A percentile compares a stretch with the other conserved stretches of the same genome.
These are phyloP conservation scores for Blastomyces percursus DNA, from an alignment of 2,329 filamentous ascomycete species.

Conservation along the genomic window DNA sequence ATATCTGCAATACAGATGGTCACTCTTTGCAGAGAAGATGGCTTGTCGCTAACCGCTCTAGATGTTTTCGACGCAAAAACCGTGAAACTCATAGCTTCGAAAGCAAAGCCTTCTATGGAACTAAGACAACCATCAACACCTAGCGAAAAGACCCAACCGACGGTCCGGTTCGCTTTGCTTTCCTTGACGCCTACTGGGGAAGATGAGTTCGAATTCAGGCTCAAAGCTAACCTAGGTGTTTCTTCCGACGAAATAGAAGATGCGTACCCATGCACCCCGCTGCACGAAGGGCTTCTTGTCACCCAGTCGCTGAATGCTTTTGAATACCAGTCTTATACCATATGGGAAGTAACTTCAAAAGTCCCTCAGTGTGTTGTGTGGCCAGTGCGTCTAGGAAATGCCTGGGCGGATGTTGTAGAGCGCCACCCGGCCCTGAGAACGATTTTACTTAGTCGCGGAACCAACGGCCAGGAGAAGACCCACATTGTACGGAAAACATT, in stretches of 20 bases:
- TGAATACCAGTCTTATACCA: conserved; percentile 7
- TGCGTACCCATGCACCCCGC: conserved; percentile 10
- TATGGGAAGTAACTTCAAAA: conserved; percentile 9
- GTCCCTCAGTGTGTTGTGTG: neutral
- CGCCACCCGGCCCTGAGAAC: conserved; percentile 2
- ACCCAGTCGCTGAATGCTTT: neutral
- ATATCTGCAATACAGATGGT: conserved; percentile 6
- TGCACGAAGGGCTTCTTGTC: conserved; percentile 9
- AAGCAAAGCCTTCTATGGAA: neutral
- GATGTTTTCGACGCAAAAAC: conserved; percentile 11
- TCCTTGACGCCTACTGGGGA: neutral
- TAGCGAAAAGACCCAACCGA: neutral
- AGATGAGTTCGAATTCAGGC: neutral
- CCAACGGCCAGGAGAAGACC: neutral
- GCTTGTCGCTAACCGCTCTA: conserved; percentile 3
- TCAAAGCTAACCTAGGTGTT: neutral
- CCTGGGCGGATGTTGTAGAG: neutral
- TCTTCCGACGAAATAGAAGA: conserved; percentile 3
- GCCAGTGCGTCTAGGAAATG: neutral
- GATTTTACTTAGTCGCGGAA: neutral
- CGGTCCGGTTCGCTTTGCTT: neutral
- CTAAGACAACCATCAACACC: neutral
- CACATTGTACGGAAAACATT: neutral
- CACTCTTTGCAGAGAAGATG: conserved; percentile 7
- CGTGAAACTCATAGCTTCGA: conserved; percentile 2